Base-by-base conservation (phyloP, 176 grass and related monocot genomes). In the Oryza glumipatula region DNA sequence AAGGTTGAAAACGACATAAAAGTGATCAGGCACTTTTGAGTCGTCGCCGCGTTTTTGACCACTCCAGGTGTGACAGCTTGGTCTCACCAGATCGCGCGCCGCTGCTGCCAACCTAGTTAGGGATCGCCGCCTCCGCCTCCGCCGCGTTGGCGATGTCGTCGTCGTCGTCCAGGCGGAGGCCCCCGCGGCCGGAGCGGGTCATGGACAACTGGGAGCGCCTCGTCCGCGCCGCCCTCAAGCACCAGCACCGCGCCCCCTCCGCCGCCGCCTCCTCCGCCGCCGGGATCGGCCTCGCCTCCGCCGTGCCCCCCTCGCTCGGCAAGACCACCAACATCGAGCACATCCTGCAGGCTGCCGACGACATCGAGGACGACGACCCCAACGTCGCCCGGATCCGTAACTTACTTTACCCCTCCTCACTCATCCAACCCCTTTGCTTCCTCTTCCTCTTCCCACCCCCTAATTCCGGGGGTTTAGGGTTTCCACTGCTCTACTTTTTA, bases 171-270 rank as follows among this genome's bases (percentile, higher is more conserved):
- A 36, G 88, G 60, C 88, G 84, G 68, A 65, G 90, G 19, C 67
- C 82, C 47, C 81, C 77, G 49, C 83, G 19, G 65, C 70, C 85
- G 46, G 90, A 84, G 36, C 75, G 82, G 80, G 91, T 86, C 26
- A 39, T 67, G 60, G 91, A 88, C 41, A 98, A 95, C 87, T 98
- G 95, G 95, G 95, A 98, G 87, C 89, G 93, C 38, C 91, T 98
- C 51, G 91, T 95, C 60, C 82, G 87, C 17, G 91, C 95, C 16
- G 80, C 89, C 52, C 84, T 90, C 14, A 92, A 92, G 89, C 81
- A 82, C 72, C 86, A 87, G 43, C 43, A 33, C 74, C 51, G 90
- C 11, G 30, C 68, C 19, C 24, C 83, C 5, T 26, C 76, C 19
- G 49, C 77, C 23, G 89, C 89, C 13, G 78, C 41, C 26, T 70